These are phyloP conservation scores for Barnettozyma siamensis DNA, from an alignment of 805 yeast genomes.

Conservation along the genomic window DNA sequence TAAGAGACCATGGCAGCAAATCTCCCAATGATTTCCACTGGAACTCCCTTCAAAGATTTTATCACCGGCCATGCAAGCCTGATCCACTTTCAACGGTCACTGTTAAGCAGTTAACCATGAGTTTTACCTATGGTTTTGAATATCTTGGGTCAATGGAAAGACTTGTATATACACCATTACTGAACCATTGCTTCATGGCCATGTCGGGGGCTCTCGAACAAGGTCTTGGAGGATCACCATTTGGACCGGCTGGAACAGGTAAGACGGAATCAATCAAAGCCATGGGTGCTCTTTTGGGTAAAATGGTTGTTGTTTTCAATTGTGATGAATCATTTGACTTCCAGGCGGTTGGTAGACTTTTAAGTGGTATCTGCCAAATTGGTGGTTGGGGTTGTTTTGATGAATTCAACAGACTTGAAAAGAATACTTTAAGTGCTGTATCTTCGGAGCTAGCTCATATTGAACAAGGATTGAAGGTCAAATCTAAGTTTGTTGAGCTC, in stretches of 20 bases:
- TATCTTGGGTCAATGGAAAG: conserved; percentile 71
- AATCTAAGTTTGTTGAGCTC: conserved; percentile 29
- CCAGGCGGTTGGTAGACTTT: conserved; percentile 68
- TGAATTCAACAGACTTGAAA: conserved; percentile 80
- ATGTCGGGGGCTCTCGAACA: conserved; percentile 72
- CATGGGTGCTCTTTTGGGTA: conserved; percentile 72
- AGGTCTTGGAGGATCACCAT: conserved; percentile 80
- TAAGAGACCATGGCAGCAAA: conserved; percentile 13
- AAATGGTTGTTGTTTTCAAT: conserved; percentile 77
- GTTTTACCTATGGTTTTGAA: conserved; percentile 68
- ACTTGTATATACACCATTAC: conserved; percentile 71
- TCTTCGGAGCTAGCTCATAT: conserved; percentile 74
- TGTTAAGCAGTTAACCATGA: conserved; percentile 48
- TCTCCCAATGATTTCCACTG: conserved; percentile 33
- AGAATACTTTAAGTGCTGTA: conserved; percentile 71
- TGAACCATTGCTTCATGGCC: conserved; percentile 56
- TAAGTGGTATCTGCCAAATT: conserved; percentile 71
- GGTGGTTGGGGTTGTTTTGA: conserved; percentile 97
- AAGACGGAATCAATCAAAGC: conserved; percentile 90
- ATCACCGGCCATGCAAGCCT: background rate
- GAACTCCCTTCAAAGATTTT: conserved; percentile 49
- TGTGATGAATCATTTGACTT: conserved; percentile 89
- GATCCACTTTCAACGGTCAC: conserved; percentile 32
- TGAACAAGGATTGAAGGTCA: conserved; percentile 43
- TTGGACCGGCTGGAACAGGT: conserved; percentile 98